Percentiles rank a stretch among this genome's conserved stretches.
These are phyloP conservation scores for Dactylonectria estremocensis DNA, from an alignment of 2,329 filamentous ascomycete genomes.

Conservation along the genomic window DNA sequence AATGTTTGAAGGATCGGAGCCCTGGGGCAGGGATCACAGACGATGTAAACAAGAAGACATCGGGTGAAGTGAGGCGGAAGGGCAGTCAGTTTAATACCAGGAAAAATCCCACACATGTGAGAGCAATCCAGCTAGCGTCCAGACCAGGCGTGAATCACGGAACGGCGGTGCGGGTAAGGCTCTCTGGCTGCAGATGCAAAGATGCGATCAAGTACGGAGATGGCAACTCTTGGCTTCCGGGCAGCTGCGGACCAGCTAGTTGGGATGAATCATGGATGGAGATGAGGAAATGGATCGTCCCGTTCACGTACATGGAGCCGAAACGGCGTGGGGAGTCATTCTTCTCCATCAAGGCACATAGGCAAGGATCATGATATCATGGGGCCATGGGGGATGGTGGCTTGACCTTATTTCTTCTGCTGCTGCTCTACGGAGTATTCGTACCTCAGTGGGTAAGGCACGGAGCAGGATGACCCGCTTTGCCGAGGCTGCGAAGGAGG, in stretches of 20 bases:
- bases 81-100: neutral
- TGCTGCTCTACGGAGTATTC: neutral
- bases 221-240: neutral
- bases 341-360: neutral
- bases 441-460: neutral
- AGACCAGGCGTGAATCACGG: neutral
- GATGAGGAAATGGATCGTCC: neutral
- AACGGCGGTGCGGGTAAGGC: neutral
- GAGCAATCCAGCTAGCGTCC: neutral
- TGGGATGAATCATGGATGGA: neutral
- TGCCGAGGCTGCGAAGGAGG: neutral
- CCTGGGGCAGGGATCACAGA: neutral
- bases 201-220: neutral
- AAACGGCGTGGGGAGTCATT: neutral
- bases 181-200: neutral
- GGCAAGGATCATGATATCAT: conserved; percentile 7
- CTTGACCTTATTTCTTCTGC: neutral
- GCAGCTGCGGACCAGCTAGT: neutral
- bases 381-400: neutral
- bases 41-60: too few species aligned
- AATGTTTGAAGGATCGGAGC: neutral
- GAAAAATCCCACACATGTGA: neutral
- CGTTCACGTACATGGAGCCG: neutral
- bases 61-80: too few species aligned
- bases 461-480: neutral